A percentile compares a stretch with the other conserved stretches of the same genome.
Evolutionary conservation across 2,329 filamentous ascomycete species (phyloP).

Genomic region (Monilinia vaccinii-corymbosi): DNA sequence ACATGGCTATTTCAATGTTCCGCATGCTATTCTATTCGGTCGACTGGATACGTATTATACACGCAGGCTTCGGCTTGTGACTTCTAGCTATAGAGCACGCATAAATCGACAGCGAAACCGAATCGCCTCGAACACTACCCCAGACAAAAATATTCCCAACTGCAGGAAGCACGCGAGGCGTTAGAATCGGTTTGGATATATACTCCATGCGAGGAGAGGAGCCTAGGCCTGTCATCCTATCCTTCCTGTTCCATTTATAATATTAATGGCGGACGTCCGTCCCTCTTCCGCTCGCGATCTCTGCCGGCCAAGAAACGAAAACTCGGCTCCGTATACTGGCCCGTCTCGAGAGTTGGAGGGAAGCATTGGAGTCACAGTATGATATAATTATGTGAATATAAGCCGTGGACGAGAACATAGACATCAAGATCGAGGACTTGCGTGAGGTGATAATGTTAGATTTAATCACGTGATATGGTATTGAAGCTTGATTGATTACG

Average conservation of each 20-base stretch:
- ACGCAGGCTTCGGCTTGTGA: slow-evolving; percentile 10
- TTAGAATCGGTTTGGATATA: slow-evolving; percentile 7
- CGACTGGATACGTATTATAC: too few relatives aligned
- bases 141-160: not conserved
- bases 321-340: not conserved
- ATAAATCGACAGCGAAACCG: slow-evolving; percentile 1
- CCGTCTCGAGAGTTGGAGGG: not conserved
- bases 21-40: slow-evolving; percentile 16
- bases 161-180: slow-evolving; percentile 3
- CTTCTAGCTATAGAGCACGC: not conserved
- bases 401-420: not conserved
- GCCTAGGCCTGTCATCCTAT: too few relatives aligned
- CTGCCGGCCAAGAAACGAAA: not conserved
- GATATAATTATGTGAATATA: not conserved
- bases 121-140: not conserved
- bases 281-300: not conserved
- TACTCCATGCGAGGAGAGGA: not conserved
- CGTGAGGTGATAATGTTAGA: too few relatives aligned
- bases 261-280: too few relatives aligned
- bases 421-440: too few relatives aligned
- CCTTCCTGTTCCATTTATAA: slow-evolving; percentile 6
- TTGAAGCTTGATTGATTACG: not conserved
- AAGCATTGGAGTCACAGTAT: not conserved
- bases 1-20: slow-evolving; percentile 12
- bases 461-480: too few relatives aligned